phyloP scores from a whole-genome alignment of 2,329 filamentous ascomycete species.

The Colletotrichum shisoi region DNA sequence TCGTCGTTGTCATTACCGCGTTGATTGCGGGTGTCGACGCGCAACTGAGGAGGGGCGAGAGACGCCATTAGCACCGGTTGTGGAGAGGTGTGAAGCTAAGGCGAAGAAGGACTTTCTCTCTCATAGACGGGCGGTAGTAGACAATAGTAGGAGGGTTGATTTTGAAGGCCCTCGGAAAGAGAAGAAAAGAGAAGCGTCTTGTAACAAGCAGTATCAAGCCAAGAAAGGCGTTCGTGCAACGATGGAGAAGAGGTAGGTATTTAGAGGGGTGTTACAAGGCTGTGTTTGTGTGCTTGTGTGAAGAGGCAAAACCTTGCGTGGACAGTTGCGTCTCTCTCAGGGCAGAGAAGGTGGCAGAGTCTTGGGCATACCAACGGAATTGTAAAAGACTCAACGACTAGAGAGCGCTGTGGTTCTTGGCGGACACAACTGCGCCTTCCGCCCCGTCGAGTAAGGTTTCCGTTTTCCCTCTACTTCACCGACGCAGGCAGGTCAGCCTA shows the following conservation, averaged over 20 bases:
- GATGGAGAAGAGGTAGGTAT: conserved; percentile 28
- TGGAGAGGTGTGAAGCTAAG: conserved; percentile 1
- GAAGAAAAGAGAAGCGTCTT: not conserved
- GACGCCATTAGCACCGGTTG: conserved; percentile 38
- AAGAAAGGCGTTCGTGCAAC: not conserved
- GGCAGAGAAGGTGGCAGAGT: conserved; percentile 21
- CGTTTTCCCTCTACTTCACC: conserved; percentile 5
- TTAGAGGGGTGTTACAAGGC: conserved; percentile 10
- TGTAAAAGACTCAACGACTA: conserved; percentile 10
- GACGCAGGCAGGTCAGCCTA: conserved; percentile 15
- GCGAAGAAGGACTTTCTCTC: not conserved
- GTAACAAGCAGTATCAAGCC: not conserved
- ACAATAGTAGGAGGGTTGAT: not conserved
- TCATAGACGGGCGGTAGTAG: conserved; percentile 9
- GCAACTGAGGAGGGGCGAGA: conserved; percentile 37
- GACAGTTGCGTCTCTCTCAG: not conserved
- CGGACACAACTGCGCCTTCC: conserved; percentile 24
- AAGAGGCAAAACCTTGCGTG: conserved; percentile 16
- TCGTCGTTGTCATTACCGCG: conserved; percentile 37
- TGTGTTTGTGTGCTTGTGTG: conserved; percentile 13
- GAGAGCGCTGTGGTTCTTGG: conserved; percentile 20
- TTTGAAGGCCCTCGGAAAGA: not conserved
- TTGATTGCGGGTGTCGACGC: conserved; percentile 34
- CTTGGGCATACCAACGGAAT: conserved; percentile 22
- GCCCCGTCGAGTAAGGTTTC: conserved; percentile 34